Base-by-base conservation (phyloP, 108 stramenopile species). In the Cylindrotheca closterium region DNA sequence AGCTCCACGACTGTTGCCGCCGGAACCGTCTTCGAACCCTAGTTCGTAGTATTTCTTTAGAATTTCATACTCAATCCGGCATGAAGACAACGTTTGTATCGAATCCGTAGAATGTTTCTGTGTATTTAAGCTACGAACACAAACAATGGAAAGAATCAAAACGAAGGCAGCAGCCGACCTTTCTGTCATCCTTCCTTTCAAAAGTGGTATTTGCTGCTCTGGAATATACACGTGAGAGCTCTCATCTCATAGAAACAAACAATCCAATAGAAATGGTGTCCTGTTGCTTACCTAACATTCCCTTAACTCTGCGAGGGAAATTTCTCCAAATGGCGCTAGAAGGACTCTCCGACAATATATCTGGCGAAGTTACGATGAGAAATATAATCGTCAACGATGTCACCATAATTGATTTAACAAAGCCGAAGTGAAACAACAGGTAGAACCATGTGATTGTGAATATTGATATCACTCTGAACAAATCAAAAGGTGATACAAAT, bases 21-120 rank as follows among this genome's bases (percentile, higher is more conserved):
- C 58, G 8, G 32, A 54, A 1, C 67, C 80, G 74, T 86, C 84
- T 21, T 82, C 68, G 34, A 75, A 84, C 30, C 83, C 83, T 55
- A 78, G 17, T 24, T 79, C 69, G 68, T 84, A 84, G 54, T 58
- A 74, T 29, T 66, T 30, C 59, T 83, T 76, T 58, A 74, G 8
- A 23, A 56, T 51, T 8, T 45, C 56, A 25, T 46, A 31, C 48
- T 71, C 58, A 25, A 71, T 42, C 31, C 17, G 59, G 31, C 46
- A 27, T 4, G 54, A 18, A 4, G 24, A 24, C 1, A 4, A 61
- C 0, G n/a, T n/a, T 2, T 30, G 12, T 3, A 19, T 4, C 4
- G 66, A 10, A 22, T 65, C 0, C 3, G 50, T 31, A 21, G 50
- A 29, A 25, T 37, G 29, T 25, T 24, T 18, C 24, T 17, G 17